Percentiles rank a stretch among this genome's conserved stretches.
Evolutionary conservation across 1,284 basidiomycete genomes (phyloP).

Genomic region (Pseudomicrostroma phylloplanum): DNA sequence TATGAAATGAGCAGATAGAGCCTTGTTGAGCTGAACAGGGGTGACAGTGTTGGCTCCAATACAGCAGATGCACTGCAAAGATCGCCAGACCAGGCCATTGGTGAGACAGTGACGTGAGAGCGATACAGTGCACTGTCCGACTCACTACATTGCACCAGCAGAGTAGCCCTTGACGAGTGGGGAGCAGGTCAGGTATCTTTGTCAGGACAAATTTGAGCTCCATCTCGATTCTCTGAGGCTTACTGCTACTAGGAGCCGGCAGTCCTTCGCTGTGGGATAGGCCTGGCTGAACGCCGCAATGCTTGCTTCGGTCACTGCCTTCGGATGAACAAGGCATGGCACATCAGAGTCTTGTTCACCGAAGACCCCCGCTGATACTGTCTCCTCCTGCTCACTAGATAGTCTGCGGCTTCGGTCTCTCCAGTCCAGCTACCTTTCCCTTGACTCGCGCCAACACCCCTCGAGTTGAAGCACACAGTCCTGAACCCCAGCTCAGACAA

Average conservation of each 20-base stretch:
- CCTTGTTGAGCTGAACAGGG: background rate
- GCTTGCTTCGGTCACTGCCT: background rate
- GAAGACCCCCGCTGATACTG: too few species aligned
- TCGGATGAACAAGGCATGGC: background rate
- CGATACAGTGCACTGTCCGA: background rate
- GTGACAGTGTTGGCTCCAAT: background rate
- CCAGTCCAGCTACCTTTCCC: constrained; percentile 5
- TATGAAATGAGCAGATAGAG: background rate
- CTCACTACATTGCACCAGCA: constrained; percentile 6
- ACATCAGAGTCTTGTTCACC: too few species aligned
- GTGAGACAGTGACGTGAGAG: background rate
- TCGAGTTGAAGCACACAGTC: background rate
- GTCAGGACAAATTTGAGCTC: background rate
- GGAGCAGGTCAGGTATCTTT: background rate
- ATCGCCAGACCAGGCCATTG: background rate
- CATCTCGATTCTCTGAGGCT: background rate
- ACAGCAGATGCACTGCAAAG: background rate
- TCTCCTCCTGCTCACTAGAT: background rate
- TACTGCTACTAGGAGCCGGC: background rate
- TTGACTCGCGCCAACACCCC: background rate
- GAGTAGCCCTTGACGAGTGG: background rate
- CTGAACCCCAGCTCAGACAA: background rate
- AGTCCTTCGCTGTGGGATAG: background rate
- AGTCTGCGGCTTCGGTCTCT: background rate
- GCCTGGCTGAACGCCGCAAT: background rate